Conservation (phyloP, 495 filamentous ascomycete genomes). For the Podospora bellae-mahoneyi region DNA sequence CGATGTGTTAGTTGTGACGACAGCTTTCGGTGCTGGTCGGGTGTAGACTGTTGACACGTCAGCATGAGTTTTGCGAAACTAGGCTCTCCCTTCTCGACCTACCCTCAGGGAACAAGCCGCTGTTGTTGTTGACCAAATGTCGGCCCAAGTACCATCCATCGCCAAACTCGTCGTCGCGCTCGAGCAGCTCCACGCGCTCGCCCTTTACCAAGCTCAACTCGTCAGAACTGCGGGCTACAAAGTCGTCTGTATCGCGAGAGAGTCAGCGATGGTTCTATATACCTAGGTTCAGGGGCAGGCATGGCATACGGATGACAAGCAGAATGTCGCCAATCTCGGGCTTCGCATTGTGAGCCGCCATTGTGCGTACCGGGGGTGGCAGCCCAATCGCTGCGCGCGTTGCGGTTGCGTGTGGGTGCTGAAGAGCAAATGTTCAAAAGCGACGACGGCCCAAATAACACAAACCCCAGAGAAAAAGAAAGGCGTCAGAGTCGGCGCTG, state of each 20-base stretch:
- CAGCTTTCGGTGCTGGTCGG: conserved; percentile 45
- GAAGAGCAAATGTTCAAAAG: conserved; percentile 6
- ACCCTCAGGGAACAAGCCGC: conserved; percentile 90
- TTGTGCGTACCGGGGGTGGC: conserved; percentile 25
- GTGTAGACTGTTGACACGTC: conserved; percentile 48
- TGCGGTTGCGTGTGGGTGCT: conserved; percentile 17
- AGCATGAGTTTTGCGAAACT: conserved; percentile 6
- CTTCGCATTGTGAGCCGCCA: conserved; percentile 46
- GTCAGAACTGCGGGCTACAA: conserved; percentile 82
- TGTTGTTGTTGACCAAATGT: conserved; percentile 68
- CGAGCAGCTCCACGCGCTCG: conserved; percentile 85
- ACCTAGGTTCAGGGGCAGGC: background rate
- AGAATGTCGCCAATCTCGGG: conserved; percentile 67
- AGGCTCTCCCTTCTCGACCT: conserved; percentile 27
- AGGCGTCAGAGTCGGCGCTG: conserved; percentile 11
- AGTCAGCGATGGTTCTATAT: background rate
- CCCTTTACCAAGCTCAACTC: conserved; percentile 85
- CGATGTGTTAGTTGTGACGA: conserved; percentile 20
- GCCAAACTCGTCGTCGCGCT: conserved; percentile 94
- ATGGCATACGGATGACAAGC: conserved; percentile 74
- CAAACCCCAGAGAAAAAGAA: conserved; percentile 9
- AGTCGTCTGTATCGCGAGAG: conserved; percentile 61
- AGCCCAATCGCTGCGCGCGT: conserved; percentile 22
- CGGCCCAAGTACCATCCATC: conserved; percentile 97
- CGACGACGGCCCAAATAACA: conserved; percentile 10